These are phyloP conservation scores for Komagataella ulmi DNA, from an alignment of 805 yeast genomes.

Conservation along the genomic window DNA sequence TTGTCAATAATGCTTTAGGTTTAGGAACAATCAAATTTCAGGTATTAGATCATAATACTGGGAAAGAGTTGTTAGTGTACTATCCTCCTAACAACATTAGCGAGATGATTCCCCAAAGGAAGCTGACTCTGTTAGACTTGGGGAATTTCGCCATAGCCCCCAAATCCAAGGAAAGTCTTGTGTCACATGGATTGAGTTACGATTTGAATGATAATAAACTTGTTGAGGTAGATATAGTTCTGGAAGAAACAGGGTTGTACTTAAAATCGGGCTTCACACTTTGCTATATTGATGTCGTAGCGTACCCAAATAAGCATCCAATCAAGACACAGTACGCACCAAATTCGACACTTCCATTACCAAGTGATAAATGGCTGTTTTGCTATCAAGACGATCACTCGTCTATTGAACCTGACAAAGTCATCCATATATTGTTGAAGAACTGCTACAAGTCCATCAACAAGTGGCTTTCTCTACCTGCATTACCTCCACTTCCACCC, in stretches of 20 bases:
- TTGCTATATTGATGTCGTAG: constrained; percentile 20
- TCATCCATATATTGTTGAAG: constrained; percentile 32
- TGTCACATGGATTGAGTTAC: background rate
- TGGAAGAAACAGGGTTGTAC: constrained; percentile 46
- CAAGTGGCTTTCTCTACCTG: constrained; percentile 6
- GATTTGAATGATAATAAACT: constrained; percentile 10
- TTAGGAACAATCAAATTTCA: constrained; percentile 46
- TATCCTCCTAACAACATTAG: constrained; percentile 45
- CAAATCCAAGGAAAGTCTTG: constrained; percentile 3
- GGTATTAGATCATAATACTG: constrained; percentile 19
- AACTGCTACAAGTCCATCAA: constrained; percentile 32
- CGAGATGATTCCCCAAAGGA: constrained; percentile 41
- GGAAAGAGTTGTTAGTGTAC: constrained; percentile 22
- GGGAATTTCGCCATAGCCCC: constrained; percentile 30
- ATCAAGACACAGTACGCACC: constrained; percentile 1
- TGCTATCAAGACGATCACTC: background rate
- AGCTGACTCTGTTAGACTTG: constrained; percentile 33
- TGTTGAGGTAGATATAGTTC: constrained; percentile 24
- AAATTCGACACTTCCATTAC: background rate
- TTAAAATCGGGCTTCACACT: constrained; percentile 37
- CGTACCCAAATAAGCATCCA: constrained; percentile 19
- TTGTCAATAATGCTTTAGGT: constrained; percentile 40
- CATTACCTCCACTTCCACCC: background rate
- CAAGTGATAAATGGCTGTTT: background rate
- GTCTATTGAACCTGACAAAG: constrained; percentile 9